Base-by-base conservation (phyloP, 2,329 filamentous ascomycete genomes). In the Nothopassalora personata region DNA sequence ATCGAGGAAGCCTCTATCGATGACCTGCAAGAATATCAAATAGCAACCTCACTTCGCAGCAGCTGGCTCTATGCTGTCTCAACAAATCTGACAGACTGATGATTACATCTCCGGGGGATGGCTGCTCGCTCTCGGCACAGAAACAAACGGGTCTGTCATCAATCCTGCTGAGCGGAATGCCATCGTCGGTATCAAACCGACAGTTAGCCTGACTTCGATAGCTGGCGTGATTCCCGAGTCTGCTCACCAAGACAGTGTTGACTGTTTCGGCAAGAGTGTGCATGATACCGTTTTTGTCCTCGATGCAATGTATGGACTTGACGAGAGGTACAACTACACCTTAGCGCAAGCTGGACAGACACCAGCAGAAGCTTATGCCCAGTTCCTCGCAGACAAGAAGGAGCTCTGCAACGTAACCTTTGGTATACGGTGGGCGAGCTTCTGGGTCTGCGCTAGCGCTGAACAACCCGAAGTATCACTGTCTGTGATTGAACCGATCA, bases 151-250 rank as follows among this genome's bases (percentile, higher is more conserved):
- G 1, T 76, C 73, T 57, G 80, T 91, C 15, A 89, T 90, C 68
- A 86, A 84, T 69, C 89, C 89, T 0, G 87, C 88, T 0, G 82
- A 87, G 70, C 77, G 86, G 4, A 89, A 88, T 68, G 81, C 79
- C 1, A 70, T 91, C 1, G 86, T 91, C 1, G 88, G 88, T 3
- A 82, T 91, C 71, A 91, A 91, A 73, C 87, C 88, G 1, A 91
- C 87, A 1, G 86, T 91, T 5, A 88, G 88, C 0, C 72, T 90
- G 53, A 90, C 86, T 0, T 89, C 87, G 8, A 77, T 86, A 46
- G 70, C 70, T 30, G 75, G 75, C 1, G 76, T 79, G 0, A 71
- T 91, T 34, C 89, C 88, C 0, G 86, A 88, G 67, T 83, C 80
- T 10, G 75, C 82, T 57, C 83, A 88, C 66, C 85, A 88, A 66